Percentiles rank a stretch among this genome's conserved stretches.
Evolutionary conservation across 768 basidiomycete species (phyloP).

Genomic region (Boletus bicolor): DNA sequence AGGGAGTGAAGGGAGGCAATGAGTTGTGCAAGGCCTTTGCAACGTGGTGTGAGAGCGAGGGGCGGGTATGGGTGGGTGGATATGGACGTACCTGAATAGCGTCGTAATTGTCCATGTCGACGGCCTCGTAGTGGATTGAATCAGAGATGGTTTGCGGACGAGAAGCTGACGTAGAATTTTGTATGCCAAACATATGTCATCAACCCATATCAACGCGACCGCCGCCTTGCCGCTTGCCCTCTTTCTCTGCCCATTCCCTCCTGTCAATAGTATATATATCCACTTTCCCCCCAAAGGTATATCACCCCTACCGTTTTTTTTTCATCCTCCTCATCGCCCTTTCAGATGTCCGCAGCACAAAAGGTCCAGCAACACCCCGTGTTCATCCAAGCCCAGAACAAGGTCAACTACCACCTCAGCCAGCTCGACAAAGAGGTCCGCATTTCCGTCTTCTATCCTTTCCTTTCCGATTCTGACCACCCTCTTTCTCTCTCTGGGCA

Average conservation of each 20-base stretch:
- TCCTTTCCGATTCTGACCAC: not conserved
- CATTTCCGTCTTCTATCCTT: not conserved
- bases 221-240: conserved; percentile 19
- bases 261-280: conserved; percentile 10
- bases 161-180: conserved; percentile 41
- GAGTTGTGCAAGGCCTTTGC: conserved; percentile 58
- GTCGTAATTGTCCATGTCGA: conserved; percentile 54
- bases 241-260: conserved; percentile 20
- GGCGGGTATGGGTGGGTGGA: not conserved
- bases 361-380: conserved; percentile 87
- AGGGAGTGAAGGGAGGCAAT: conserved; percentile 68
- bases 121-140: not conserved
- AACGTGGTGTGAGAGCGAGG: conserved; percentile 5
- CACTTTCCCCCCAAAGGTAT: conserved; percentile 5
- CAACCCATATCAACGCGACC: conserved; percentile 43
- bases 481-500: conserved; percentile 26
- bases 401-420: conserved; percentile 74
- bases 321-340: not conserved
- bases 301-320: not conserved
- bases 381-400: conserved; percentile 79
- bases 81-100: conserved; percentile 47
- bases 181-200: conserved; percentile 61
- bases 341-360: conserved; percentile 74
- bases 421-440: conserved; percentile 97
- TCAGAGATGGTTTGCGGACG: conserved; percentile 1